Conservation (phyloP, 148 eudicot genomes). For the Arbutus unedo region DNA sequence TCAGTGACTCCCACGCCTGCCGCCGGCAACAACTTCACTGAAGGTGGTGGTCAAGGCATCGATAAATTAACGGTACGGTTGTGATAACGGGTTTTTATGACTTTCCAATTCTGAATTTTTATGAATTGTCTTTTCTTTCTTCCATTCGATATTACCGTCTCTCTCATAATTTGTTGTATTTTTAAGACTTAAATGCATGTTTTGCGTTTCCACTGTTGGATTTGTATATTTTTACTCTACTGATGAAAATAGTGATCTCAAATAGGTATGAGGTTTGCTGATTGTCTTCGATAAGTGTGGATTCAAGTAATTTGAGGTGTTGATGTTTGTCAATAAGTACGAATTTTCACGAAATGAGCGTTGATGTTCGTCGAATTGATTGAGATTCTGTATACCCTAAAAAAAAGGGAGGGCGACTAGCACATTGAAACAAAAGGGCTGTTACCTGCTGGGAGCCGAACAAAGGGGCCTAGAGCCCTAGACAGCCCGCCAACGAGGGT, state of each 20-base stretch:
- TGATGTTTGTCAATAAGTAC: neutral
- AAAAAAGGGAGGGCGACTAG: neutral
- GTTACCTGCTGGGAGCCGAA: too few relatives aligned
- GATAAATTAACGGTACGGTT: constrained; percentile 37
- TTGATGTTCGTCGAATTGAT: neutral
- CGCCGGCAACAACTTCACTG: constrained; percentile 5
- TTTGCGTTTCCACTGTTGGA: too few relatives aligned
- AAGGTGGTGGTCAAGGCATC: constrained; percentile 8
- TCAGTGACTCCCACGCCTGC: constrained; percentile 1
- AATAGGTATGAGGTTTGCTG: neutral
- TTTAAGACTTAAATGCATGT: neutral
- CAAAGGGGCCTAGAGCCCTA: too few relatives aligned
- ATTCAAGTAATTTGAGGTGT: neutral
- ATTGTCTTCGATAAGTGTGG: neutral
- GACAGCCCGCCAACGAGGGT: neutral
- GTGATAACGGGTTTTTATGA: neutral
- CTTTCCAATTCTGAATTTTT: constrained; percentile 8
- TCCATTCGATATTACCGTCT: neutral
- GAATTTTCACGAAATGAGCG: neutral
- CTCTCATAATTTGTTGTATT: neutral
- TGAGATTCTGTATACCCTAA: neutral
- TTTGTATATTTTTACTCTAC: neutral
- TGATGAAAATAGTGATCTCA: neutral
- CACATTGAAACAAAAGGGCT: neutral
- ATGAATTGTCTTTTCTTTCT: neutral